Conservation (phyloP, 148 eudicot genomes). For the Amaranthus hypochondriacus region DNA sequence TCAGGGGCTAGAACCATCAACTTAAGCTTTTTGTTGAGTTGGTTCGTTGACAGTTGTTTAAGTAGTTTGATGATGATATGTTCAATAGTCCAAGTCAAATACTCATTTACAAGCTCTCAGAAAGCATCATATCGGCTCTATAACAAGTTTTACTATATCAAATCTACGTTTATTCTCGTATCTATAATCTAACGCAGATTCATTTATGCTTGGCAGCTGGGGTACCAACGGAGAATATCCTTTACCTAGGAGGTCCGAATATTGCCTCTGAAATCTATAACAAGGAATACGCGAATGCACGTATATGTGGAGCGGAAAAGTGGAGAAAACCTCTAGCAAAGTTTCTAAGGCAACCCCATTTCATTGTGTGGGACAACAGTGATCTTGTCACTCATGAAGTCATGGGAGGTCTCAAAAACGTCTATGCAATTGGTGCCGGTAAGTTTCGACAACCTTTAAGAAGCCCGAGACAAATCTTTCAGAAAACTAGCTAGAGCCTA, state of each 20-base stretch:
- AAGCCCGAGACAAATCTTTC: not conserved
- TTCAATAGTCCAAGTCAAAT: not conserved
- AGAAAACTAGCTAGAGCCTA: no score
- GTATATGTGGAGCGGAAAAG: conserved; percentile 83
- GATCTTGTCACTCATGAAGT: conserved; percentile 98
- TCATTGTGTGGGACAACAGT: conserved; percentile 89
- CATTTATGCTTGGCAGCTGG: conserved; percentile 49
- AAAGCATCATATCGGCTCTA: not conserved
- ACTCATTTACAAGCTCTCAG: not conserved
- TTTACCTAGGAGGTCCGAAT: conserved; percentile 93
- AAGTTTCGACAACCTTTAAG: conserved; percentile 6
- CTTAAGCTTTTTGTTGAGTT: not conserved
- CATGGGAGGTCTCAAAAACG: conserved; percentile 94
- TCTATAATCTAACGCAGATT: not conserved
- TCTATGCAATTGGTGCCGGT: conserved; percentile 90
- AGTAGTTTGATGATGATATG: not conserved
- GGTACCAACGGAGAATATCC: conserved; percentile 75
- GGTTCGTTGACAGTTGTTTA: not conserved
- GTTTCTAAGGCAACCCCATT: conserved; percentile 90
- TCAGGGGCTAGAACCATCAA: no score
- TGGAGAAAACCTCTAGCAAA: conserved; percentile 88
- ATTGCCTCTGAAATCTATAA: conserved; percentile 93
- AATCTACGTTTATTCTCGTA: not conserved
- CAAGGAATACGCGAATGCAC: conserved; percentile 93
- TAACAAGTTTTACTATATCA: not conserved